Base-by-base conservation (phyloP, 345 rosid genomes). In the Lepidium africanum region DNA sequence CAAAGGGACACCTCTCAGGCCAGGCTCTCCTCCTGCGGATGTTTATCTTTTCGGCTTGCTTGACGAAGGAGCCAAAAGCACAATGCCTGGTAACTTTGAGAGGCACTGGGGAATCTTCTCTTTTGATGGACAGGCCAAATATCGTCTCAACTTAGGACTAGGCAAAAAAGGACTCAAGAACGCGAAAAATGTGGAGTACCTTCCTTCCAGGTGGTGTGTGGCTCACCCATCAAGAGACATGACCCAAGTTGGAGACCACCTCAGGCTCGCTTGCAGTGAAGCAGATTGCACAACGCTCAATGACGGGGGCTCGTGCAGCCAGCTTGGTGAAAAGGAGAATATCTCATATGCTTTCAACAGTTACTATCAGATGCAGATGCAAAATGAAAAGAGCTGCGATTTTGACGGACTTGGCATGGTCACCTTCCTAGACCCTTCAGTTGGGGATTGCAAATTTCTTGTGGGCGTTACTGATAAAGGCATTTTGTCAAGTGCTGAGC, bases 71-170 rank as follows among this genome's bases (percentile, higher is more conserved):
- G 96, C 96, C 21, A 94, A 94, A 77, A 86, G 86, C 37, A 69
- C 73, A 17, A 80, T 89, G 66, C 96, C 99, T 0, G 99, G 99
- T 25, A 87, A 70, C 81, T 94, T 94, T 55, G 99, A 91, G 73
- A 84, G 99, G 80, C 99, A 91, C 33, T 91, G 97, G 99, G 97
- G 99, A 5, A 87, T 89, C 63, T 91, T 94, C 86, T 89, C 96
- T 36, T 94, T 91, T 11, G 99, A 94, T 67, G 99, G 97, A 46
- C 99, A 91, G 77, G 93, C 97, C 53, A 94, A 94, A 72, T 94
- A 94, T 63, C 78, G 86, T 5, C 83, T 91, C 48, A 78, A 89
- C 79, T 88, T 91, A 12, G 92, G 95, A 19, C 61, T 81, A 78
- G 98, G 98, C 42, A 86, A 78, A 81, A 81, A 65, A 76, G 59